These are phyloP conservation scores for Ceratocystiopsis brevicomis DNA, from an alignment of 2,329 filamentous ascomycete species.

Conservation along the genomic window DNA sequence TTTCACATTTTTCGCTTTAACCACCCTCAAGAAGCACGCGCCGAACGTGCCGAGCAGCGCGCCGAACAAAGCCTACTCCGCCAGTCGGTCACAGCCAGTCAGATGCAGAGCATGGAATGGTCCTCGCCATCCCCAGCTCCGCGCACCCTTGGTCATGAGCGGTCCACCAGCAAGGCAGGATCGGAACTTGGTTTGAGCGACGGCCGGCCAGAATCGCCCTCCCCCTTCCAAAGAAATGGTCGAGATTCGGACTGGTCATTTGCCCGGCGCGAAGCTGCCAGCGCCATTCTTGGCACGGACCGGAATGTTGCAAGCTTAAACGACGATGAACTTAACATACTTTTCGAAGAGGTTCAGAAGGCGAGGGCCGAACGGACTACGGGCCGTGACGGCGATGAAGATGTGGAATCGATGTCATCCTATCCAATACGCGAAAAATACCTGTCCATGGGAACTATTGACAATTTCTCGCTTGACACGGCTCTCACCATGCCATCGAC, in stretches of 20 bases:
- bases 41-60: slow-evolving; percentile 73
- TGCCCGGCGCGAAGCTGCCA: slow-evolving; percentile 80
- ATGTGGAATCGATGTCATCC: slow-evolving; percentile 73
- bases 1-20: slow-evolving; percentile 99
- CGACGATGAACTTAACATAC: slow-evolving; percentile 80
- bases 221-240: slow-evolving; percentile 42
- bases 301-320: slow-evolving; percentile 79
- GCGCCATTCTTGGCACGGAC: slow-evolving; percentile 72
- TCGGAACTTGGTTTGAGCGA: slow-evolving; percentile 48
- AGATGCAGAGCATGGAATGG: slow-evolving; percentile 38
- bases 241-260: slow-evolving; percentile 90
- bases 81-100: slow-evolving; percentile 53
- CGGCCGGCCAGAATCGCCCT: slow-evolving; percentile 63
- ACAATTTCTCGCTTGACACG: slow-evolving; percentile 92
- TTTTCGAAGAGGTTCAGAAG: slow-evolving; percentile 87
- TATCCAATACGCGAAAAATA: slow-evolving; percentile 88
- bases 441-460: slow-evolving; percentile 79
- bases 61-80: slow-evolving; percentile 64
- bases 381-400: slow-evolving; percentile 64
- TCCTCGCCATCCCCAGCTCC: slow-evolving; percentile 37
- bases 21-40: slow-evolving; percentile 85
- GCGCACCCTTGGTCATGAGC: slow-evolving; percentile 51
- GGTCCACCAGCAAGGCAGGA: slow-evolving; percentile 57
- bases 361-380: slow-evolving; percentile 60
- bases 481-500: slow-evolving; percentile 87